These are phyloP conservation scores for Penicillium cosmopolitanum DNA, from an alignment of 495 filamentous ascomycete genomes.

Conservation along the genomic window DNA sequence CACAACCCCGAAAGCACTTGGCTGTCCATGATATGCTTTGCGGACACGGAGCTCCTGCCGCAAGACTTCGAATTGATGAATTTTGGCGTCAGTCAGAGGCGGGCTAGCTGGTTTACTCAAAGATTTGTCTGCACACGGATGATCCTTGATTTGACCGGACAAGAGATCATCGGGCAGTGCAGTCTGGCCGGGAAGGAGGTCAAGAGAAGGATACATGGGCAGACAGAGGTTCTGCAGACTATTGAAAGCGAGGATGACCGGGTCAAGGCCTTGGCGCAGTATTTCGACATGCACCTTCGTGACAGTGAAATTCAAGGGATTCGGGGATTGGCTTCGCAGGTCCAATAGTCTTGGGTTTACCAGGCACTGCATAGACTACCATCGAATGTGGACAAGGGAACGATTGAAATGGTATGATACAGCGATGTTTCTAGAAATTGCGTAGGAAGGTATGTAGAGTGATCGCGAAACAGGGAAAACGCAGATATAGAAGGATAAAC, in stretches of 20 bases:
- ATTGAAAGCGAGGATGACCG: slow-evolving; percentile 57
- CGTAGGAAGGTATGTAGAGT: slow-evolving; percentile 35
- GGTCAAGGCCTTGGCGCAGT: slow-evolving; percentile 53
- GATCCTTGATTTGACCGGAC: slow-evolving; percentile 40
- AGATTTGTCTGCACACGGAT: slow-evolving; percentile 57
- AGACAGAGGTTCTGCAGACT: slow-evolving; percentile 52
- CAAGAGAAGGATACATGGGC: slow-evolving; percentile 58
- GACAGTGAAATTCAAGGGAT: slow-evolving; percentile 56
- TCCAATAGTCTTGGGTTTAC: slow-evolving; percentile 31
- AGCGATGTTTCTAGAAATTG: slow-evolving; percentile 29
- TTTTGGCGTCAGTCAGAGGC: slow-evolving; percentile 45
- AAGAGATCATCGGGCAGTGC: slow-evolving; percentile 57
- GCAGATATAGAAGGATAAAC: slow-evolving; percentile 29
- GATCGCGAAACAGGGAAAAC: slow-evolving; percentile 22
- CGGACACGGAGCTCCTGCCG: slow-evolving; percentile 61
- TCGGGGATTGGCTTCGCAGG: slow-evolving; percentile 49
- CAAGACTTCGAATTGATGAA: slow-evolving; percentile 67
- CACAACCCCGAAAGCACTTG: slow-evolving; percentile 50
- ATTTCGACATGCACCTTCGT: slow-evolving; percentile 59
- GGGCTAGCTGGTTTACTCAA: slow-evolving; percentile 56
- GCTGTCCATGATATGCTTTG: slow-evolving; percentile 60
- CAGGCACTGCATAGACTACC: slow-evolving; percentile 9
- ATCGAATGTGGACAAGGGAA: neutral
- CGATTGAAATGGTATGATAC: slow-evolving; percentile 30
- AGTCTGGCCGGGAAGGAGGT: slow-evolving; percentile 58